Conservation (phyloP, 441 rosid species). For the Sinapis alba region DNA sequence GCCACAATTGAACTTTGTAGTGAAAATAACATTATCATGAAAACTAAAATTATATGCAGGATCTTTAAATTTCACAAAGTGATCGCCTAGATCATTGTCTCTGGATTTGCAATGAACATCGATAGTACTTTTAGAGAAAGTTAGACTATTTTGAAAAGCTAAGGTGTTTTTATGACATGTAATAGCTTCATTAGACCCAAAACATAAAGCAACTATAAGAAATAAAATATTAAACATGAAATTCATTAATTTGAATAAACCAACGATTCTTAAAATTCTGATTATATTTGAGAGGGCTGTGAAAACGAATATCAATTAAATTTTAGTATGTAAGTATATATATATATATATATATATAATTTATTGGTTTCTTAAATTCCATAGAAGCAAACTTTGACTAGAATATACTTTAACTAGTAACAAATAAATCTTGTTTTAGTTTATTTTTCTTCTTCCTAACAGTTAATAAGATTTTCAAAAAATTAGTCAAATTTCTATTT, state of each 20-base stretch:
- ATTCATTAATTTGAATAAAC: conserved; percentile 1
- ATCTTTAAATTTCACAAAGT: conserved; percentile 17
- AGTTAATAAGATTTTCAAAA: too few species aligned
- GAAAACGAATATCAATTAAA: too few species aligned
- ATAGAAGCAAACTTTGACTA: neutral
- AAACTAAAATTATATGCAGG: conserved; percentile 24
- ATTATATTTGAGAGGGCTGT: neutral
- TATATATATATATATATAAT: too few species aligned
- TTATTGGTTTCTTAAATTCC: neutral
- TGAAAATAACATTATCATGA: neutral
- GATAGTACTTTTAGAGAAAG: neutral
- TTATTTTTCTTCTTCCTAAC: too few species aligned
- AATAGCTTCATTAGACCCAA: neutral
- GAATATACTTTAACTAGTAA: too few species aligned
- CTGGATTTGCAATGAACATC: conserved; percentile 9
- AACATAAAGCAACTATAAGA: neutral
- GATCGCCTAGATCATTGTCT: conserved; percentile 18
- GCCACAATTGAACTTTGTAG: neutral
- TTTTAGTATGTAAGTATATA: neutral
- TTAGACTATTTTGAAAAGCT: conserved; percentile 15
- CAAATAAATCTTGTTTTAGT: too few species aligned
- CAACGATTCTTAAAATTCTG: neutral
- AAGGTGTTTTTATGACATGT: conserved; percentile 7
- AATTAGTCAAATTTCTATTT: too few species aligned
- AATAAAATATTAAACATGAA: neutral